phyloP scores from a whole-genome alignment of 73 alveolate species.

The Stentor roeselii region DNA sequence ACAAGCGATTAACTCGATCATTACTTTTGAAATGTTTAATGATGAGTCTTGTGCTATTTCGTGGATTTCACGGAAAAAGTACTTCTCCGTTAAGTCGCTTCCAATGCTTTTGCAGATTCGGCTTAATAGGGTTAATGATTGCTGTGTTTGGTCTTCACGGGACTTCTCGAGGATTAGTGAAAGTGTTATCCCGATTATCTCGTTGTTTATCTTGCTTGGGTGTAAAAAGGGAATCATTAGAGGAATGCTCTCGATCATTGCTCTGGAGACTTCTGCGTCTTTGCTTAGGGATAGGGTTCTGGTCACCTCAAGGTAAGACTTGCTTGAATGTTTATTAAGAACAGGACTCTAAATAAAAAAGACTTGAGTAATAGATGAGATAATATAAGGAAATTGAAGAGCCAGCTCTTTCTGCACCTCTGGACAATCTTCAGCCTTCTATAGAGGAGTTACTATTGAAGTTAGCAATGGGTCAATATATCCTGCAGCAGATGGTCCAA shows the following conservation, averaged over 20 bases:
- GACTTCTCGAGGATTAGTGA: background rate
- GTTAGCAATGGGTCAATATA: background rate
- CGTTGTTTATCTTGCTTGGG: background rate
- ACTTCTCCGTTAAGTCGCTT: background rate
- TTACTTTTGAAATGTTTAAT: background rate
- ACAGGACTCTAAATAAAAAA: background rate
- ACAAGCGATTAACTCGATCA: background rate
- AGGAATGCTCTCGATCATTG: background rate
- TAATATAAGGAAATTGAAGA: background rate
- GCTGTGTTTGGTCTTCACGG: background rate
- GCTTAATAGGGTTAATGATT: too few species aligned
- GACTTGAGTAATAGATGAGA: background rate
- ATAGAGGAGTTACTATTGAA: slow-evolving; percentile 6
- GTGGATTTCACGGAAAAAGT: background rate
- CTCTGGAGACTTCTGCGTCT: slow-evolving; percentile 3
- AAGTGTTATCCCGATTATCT: background rate
- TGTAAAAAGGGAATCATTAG: too few species aligned
- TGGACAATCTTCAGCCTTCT: background rate
- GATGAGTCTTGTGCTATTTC: background rate
- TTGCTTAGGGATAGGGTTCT: background rate
- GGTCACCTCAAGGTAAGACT: background rate
- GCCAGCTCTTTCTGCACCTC: slow-evolving; percentile 7
- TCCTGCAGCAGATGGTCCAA: background rate
- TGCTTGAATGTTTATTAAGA: background rate
- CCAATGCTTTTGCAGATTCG: background rate